These are phyloP conservation scores for Elymus sibiricus DNA, from an alignment of 176 grass and related monocot genomes.

Conservation along the genomic window DNA sequence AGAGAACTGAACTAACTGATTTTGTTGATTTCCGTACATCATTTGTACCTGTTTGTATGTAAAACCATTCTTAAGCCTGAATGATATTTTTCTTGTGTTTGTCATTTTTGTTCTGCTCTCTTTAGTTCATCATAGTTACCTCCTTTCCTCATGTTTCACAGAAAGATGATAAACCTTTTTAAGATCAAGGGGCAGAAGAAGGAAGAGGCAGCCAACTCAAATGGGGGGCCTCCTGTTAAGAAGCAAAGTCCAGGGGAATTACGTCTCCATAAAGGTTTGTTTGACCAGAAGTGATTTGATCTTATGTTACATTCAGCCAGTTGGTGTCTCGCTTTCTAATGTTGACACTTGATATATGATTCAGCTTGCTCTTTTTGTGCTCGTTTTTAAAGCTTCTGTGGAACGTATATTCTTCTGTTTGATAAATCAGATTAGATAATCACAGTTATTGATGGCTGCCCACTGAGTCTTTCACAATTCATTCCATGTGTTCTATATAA, in stretches of 20 bases:
- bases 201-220: conserved; percentile 48
- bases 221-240: conserved; percentile 39
- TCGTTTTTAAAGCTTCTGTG: not conserved
- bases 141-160: not conserved
- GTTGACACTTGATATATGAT: not conserved
- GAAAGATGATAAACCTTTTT: conserved; percentile 62
- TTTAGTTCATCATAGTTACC: not conserved
- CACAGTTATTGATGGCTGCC: not conserved
- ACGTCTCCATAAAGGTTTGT: conserved; percentile 62
- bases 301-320: not conserved
- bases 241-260: conserved; percentile 66
- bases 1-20: not conserved
- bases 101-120: not conserved
- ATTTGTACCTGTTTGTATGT: not conserved
- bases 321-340: not conserved
- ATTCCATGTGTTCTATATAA: not conserved
- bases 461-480: not conserved
- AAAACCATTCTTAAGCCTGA: not conserved
- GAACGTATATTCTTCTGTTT: not conserved
- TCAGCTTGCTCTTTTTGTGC: not conserved
- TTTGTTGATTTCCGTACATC: not conserved
- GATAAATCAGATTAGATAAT: not conserved
- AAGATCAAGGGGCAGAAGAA: conserved; percentile 55
- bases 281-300: not conserved
- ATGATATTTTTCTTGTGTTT: not conserved